Evolutionary conservation across 352 stramenopile species (phyloP).

Genomic region (Globisporangium takayamanum): DNA sequence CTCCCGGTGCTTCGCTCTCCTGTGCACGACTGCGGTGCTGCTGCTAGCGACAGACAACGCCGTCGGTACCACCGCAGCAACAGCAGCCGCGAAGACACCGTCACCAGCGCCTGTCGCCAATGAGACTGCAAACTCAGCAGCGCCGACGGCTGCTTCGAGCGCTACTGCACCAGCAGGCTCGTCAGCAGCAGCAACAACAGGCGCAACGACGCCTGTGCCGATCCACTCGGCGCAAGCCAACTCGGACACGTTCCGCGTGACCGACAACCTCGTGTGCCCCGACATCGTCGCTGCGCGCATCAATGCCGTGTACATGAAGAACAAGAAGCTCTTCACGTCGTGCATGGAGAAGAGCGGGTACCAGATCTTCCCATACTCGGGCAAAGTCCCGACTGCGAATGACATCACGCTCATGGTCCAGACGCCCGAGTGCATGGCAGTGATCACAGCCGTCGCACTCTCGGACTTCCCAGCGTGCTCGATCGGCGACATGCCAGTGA

Average conservation of each 20-base stretch:
- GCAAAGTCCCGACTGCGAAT: constrained; percentile 29
- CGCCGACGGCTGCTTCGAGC: no score
- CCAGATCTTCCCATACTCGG: constrained; percentile 57
- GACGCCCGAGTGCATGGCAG: constrained; percentile 37
- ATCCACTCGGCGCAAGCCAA: constrained; percentile 26
- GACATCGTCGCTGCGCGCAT: constrained; percentile 29
- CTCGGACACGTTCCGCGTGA: constrained; percentile 41
- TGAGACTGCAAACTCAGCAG: no score
- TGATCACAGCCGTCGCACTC: constrained; percentile 39
- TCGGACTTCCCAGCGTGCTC: constrained; percentile 42
- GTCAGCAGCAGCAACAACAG: not conserved
- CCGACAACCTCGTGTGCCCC: constrained; percentile 38
- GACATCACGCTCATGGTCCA: constrained; percentile 36
- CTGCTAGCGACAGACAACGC: no score
- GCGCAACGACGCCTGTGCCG: constrained; percentile 7
- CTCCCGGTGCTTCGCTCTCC: no score
- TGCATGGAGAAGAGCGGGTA: constrained; percentile 45
- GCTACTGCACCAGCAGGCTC: no score
- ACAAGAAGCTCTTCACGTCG: constrained; percentile 38
- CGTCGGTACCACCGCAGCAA: no score
- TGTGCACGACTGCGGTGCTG: no score
- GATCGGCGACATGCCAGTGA: constrained; percentile 39
- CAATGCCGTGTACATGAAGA: constrained; percentile 37
- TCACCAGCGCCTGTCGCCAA: no score
- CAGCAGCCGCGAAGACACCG: no score